These are phyloP conservation scores for Bipolaris cookei DNA, from an alignment of 2,329 filamentous ascomycete species.

Conservation along the genomic window DNA sequence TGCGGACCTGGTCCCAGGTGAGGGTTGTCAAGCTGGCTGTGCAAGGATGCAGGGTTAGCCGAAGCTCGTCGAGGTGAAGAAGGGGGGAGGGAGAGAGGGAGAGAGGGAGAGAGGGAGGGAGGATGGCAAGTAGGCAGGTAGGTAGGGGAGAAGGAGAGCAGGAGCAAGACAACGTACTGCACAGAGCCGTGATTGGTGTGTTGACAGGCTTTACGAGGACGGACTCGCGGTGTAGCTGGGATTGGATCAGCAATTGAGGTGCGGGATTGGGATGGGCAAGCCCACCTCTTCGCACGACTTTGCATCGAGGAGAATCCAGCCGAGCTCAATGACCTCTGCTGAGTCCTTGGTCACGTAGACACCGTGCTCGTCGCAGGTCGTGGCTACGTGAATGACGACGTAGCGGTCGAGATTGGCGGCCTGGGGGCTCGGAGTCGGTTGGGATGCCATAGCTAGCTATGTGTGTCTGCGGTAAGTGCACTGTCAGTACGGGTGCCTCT, in stretches of 20 bases:
- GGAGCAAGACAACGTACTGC: conserved; percentile 72
- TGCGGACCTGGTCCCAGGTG: conserved; percentile 98
- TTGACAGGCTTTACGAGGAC: conserved; percentile 98
- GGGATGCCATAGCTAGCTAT: conserved; percentile 33
- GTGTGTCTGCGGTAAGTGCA: conserved; percentile 2
- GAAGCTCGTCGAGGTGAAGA: neutral
- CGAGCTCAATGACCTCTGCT: conserved; percentile 97
- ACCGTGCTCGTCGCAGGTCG: conserved; percentile 98
- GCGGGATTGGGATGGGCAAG: conserved; percentile 5
- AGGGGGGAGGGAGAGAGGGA: neutral
- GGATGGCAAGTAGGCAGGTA: neutral
- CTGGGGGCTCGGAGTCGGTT: conserved; percentile 40
- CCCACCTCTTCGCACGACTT: conserved; percentile 88
- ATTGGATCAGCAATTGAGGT: conserved; percentile 25
- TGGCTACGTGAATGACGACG: conserved; percentile 97
- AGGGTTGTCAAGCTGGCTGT: conserved; percentile 94
- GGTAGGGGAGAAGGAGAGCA: neutral
- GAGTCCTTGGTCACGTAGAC: conserved; percentile 99
- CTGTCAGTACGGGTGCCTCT: conserved; percentile 12
- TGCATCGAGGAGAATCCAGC: conserved; percentile 94
- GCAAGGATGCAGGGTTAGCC: conserved; percentile 21
- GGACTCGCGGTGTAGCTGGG: conserved; percentile 89
- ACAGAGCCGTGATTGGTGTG: conserved; percentile 96
- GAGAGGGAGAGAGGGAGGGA: neutral
- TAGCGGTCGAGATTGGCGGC: conserved; percentile 79